Evolutionary conservation across 2,329 filamentous ascomycete species (phyloP), one percentile per base, ranked within the genome.

Genomic region (Bertia moriformis): DNA sequence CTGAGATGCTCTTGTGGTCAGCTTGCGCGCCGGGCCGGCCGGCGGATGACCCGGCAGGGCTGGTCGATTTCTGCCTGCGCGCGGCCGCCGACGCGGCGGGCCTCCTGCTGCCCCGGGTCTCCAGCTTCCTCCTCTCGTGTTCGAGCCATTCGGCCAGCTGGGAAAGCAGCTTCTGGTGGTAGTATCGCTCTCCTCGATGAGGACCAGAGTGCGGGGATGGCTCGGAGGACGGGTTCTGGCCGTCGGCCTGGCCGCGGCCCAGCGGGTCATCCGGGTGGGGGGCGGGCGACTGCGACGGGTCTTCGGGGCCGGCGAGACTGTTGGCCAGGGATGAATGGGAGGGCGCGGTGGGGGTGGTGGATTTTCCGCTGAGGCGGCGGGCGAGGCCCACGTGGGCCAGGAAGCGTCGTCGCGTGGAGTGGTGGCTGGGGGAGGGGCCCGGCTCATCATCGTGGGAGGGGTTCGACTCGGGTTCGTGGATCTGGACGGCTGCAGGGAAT

Each of bases 131-230:
- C 51, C 79, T 82, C 59, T 95, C 87, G 38, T 79, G 73, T 48
- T 88, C 76, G 29, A 95, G 62, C 89, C 89, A 96, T 46, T 84
- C 76, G 18, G 73, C 69, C 13, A 95, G 77, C 52, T 93, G 84
- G 15, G 77, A 68, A 19, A 91, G 60, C 4, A 93, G 58, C 45
- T 67, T 71, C 47, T 77, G 48, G 22, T 27, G 22, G 22, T 27
- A n/a, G 22, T 27, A 27, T n/a, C 22, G 22, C n/a, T 27, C 7
- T 10, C 22, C 22, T 10, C 22, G 7, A 27, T 27, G 22, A n/a
- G 7, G 22, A 27, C n/a, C 7, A n/a, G 22, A n/a, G 22, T 7
- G 22, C 7, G 22, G n/a, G 22, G 22, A 7, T 27, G 22, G 22
- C 22, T 7, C n/a, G 22, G 22, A 27, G 7, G 7, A 7, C n/a